Base-by-base conservation (phyloP, 139 green algal genomes). In the Picochlorum costavermella region DNA sequence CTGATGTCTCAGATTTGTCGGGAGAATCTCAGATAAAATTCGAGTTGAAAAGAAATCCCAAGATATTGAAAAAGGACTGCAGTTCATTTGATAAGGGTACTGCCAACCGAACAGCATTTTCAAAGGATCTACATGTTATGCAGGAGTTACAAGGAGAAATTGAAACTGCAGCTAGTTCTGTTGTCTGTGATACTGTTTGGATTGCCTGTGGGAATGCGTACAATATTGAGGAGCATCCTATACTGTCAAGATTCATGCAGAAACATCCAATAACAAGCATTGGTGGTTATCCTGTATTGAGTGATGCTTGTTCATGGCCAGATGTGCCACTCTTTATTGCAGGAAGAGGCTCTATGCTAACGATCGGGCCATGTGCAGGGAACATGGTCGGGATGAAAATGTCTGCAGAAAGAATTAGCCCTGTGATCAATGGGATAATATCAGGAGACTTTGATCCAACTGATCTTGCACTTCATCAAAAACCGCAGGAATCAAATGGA, bases 131-230 rank as follows among this genome's bases (percentile, higher is more conserved):
- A 2, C 50, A 25, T 10, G 6, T 23, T 17, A 68, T 55, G 30
- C 33, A 64, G 0, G 44, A n/a, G 17, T 37, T 60, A 23, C 17
- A 31, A 33, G 61, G 29, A 31, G 33, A 6, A 20, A 1, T 50
- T 25, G 63, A 25, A 44, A 9, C 17, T 23, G 6, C 56, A 25
- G 11, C 17, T 49, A 44, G 57, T 55, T 20, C 16, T 9, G 1
- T 25, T 62, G 16, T 40, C 6, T 29, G 58, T 13, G 43, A 31
- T 51, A 40, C 33, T 20, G 57, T 76, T 10, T 76, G 70, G 70
- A 46, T 76, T 40, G 55, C 64, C 29, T 76, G 70, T 25, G 70
- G 70, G n/a, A 30, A 23, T 17, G 64, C 70, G 6, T 72, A 68
- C 43, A 45, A 69, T 43, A 48, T 26, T 14, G 25, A 46, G 3